These are phyloP conservation scores for Penicillium maclennaniae DNA, from an alignment of 495 filamentous ascomycete genomes.

Conservation along the genomic window DNA sequence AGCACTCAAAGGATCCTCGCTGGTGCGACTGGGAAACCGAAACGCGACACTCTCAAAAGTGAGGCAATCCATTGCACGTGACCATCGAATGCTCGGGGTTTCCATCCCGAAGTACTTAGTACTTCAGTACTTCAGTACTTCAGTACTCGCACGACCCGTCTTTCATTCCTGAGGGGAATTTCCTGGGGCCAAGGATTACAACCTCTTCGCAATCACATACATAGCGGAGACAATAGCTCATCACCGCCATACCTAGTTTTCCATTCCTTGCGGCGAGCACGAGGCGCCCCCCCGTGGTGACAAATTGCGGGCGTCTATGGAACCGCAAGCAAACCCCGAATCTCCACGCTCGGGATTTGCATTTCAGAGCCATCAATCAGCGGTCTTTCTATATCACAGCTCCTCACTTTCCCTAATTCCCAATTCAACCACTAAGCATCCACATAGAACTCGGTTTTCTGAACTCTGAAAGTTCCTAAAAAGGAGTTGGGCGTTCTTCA, in stretches of 20 bases:
- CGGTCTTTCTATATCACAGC: slow-evolving; percentile 26
- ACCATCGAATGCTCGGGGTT: no score
- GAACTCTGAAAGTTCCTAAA: neutral
- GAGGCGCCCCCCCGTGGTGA: slow-evolving; percentile 1
- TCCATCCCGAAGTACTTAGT: no score
- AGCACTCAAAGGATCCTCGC: no score
- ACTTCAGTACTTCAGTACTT: no score
- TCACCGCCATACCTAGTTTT: neutral
- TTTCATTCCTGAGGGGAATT: neutral
- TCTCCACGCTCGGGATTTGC: slow-evolving; percentile 32
- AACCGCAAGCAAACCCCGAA: slow-evolving; percentile 29
- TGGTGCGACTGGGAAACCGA: no score
- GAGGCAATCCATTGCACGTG: no score
- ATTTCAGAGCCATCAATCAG: slow-evolving; percentile 22
- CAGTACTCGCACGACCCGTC: no score
- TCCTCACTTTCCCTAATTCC: slow-evolving; percentile 3
- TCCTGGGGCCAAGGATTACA: neutral
- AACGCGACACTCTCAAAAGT: no score
- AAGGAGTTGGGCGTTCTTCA: slow-evolving; percentile 11
- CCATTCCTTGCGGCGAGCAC: slow-evolving; percentile 1
- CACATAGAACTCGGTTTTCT: neutral
- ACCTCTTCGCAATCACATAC: neutral
- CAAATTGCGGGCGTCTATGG: slow-evolving; percentile 14
- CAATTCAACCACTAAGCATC: neutral
- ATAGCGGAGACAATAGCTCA: slow-evolving; percentile 3